Base-by-base conservation (phyloP, 2,329 filamentous ascomycete genomes). In the Epichloe coenophiala region DNA sequence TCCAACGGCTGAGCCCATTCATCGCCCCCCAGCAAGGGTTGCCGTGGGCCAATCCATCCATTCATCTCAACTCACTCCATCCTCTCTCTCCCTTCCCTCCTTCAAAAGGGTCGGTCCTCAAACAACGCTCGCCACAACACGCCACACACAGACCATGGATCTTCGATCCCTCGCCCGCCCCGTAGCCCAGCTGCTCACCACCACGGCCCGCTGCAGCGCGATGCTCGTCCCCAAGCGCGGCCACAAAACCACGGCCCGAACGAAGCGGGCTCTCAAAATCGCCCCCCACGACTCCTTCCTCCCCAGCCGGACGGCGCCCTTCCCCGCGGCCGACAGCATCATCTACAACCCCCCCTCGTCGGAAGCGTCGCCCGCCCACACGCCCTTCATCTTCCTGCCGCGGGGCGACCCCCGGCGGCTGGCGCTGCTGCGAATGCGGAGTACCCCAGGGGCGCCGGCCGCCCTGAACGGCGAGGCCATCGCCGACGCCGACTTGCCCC, bases 381-480 rank as follows among this genome's bases (percentile, higher is more conserved):
- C 80, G n/a, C 80, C 80, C 51, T 75, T 81, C 67, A 76, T 80
- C 61, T 84, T 84, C 66, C 74, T 84, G 33, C 80, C 80, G 49
- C 72, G 70, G 47, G 65, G 61, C 56, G 78, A 81, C 60, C 75
- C 76, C 15, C 73, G 77, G 45, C 73, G 76, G 31, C 65, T 68
- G 48, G 70, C 71, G 45, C 71, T 75, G 62, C 65, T 77, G 40
- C 64, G 68, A 15, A 61, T 68, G 41, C 70, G 78, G 36, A 63
- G 63, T 52, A 60, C 60, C 35, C 60, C 64, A 11, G 50, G 58
- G 31, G 61, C 58, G 33, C 41, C 60, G 4, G 27, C 58, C 7
- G 58, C 8, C 8, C 47, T 60, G 7, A 1, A 40, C 54, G 3
- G 42, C 60, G 36, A 27, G 19, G 23, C 21, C n/a, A 11, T n/a